Evolutionary conservation across 2,329 filamentous ascomycete genomes (phyloP), one percentile per base, ranked within the genome.

Genomic region (Colletotrichum sp.): DNA sequence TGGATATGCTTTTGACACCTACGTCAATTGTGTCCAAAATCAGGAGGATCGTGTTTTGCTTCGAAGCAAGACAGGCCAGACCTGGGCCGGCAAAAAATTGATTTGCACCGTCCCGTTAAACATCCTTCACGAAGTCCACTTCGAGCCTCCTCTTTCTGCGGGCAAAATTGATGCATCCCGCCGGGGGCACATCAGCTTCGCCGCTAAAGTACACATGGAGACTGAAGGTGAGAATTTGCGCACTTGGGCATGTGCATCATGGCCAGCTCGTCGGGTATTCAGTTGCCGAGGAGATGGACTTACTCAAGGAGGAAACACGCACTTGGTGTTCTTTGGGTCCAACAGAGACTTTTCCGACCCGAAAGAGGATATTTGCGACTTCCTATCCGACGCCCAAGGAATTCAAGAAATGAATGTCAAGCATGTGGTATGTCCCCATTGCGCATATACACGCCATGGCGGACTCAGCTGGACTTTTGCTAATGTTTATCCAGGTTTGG

Each of bases 301-400:
- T 0, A 87, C 86, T 0, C 85, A 85, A 0, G 83, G 83, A 1
- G 87, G 88, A 0, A 88, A 89, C 49, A 88, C 87, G 0, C 88
- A 90, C 49, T 79, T 89, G 2, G 88, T 89, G 1, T 83, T 83
- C 4, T 89, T 90, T 64, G 39, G 39, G 18, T n/a, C 18, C 10
- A 49, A 49, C 39, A 12, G 9, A 12, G 39, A 49, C 39, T 49
- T 12, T n/a, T 49, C 39, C 18, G 10, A n/a, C 39, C 39, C 39
- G 1, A 84, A 83, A 0, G 65, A 57, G 18, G 77, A 83, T 49
- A 3, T 78, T 84, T 10, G 86, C 85, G 21, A 85, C 87, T 57
- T 84, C 89, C 6, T 81, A 87, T 3, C 86, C 86, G 0, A 87
- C 88, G 18, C 86, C 65, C 70, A 83, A 13, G 80, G 81, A 5